A percentile compares a stretch with the other conserved stretches of the same genome.
Conservation (phyloP, 208 protist species). For the Trypanosoma melophagium region DNA sequence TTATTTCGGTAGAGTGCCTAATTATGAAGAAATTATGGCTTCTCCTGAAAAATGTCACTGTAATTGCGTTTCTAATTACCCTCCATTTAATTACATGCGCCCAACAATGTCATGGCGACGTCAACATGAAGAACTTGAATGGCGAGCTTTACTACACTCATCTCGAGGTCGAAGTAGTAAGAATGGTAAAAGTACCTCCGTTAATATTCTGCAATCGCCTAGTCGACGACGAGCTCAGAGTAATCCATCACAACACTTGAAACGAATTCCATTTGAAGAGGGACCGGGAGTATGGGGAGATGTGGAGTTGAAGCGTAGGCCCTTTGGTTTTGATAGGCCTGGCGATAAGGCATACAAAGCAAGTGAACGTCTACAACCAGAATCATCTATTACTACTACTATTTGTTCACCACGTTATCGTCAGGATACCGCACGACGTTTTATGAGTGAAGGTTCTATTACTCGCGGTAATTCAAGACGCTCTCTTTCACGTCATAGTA, state of each 20-base stretch:
- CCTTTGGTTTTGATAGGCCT: constrained; percentile 25
- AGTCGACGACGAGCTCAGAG: not conserved
- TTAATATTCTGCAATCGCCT: not conserved
- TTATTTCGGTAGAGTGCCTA: not conserved
- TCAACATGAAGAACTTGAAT: constrained; percentile 29
- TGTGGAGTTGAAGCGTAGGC: constrained; percentile 21
- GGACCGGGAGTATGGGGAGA: constrained; percentile 68
- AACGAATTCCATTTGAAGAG: constrained; percentile 54
- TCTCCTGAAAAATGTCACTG: not conserved
- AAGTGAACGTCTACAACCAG: not conserved
- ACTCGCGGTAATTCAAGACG: not conserved
- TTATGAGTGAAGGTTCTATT: constrained; percentile 19
- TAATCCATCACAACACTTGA: constrained; percentile 21
- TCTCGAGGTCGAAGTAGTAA: too few relatives aligned
- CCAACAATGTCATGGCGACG: constrained; percentile 26
- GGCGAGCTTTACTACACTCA: not conserved
- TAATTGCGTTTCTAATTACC: not conserved
- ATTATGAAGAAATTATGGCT: not conserved
- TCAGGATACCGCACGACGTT: constrained; percentile 21
- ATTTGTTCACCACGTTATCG: constrained; percentile 17
- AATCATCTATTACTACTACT: not conserved
- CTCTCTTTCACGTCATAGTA: not conserved
- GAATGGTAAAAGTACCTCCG: not conserved
- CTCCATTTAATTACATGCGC: constrained; percentile 22
- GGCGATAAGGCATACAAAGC: constrained; percentile 22